Percentiles rank a stretch among this genome's conserved stretches.
These are phyloP conservation scores for Gossypium trilobum DNA, from an alignment of 441 rosid genomes.

Conservation along the genomic window DNA sequence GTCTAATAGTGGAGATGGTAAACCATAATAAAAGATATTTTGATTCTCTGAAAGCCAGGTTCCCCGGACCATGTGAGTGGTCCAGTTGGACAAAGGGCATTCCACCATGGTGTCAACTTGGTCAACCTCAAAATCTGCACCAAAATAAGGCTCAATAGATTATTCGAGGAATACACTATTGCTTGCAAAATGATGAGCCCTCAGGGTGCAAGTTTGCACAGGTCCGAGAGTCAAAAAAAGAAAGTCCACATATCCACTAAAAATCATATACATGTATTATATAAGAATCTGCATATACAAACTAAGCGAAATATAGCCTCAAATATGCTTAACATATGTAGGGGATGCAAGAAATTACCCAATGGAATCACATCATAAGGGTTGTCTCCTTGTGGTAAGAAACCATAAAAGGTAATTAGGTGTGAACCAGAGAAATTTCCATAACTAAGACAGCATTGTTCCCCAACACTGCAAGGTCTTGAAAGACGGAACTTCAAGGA, in stretches of 20 bases:
- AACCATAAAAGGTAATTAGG: slow-evolving; percentile 78
- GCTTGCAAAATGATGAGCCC: background rate
- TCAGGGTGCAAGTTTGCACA: background rate
- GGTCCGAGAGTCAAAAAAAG: background rate
- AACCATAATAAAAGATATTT: slow-evolving; percentile 57
- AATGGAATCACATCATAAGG: slow-evolving; percentile 70
- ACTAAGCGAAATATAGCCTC: background rate
- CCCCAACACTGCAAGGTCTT: slow-evolving; percentile 61
- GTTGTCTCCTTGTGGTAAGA: slow-evolving; percentile 68
- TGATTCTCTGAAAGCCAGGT: slow-evolving; percentile 79
- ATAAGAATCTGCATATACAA: background rate
- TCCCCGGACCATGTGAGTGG: slow-evolving; percentile 79
- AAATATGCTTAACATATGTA: background rate
- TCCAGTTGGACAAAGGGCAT: slow-evolving; percentile 33
- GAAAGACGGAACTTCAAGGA: slow-evolving; percentile 69
- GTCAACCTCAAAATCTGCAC: slow-evolving; percentile 60
- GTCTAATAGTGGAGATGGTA: slow-evolving; percentile 71
- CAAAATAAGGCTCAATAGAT: slow-evolving; percentile 13
- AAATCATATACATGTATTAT: background rate
- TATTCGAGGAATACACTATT: background rate
- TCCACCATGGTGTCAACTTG: slow-evolving; percentile 31
- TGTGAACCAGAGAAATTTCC: slow-evolving; percentile 78
- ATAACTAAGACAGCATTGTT: slow-evolving; percentile 79
- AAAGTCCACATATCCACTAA: background rate
- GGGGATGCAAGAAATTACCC: slow-evolving; percentile 36